Evolutionary conservation across 2,329 filamentous ascomycete species (phyloP).

Genomic region (Harringtonia aguacate): DNA sequence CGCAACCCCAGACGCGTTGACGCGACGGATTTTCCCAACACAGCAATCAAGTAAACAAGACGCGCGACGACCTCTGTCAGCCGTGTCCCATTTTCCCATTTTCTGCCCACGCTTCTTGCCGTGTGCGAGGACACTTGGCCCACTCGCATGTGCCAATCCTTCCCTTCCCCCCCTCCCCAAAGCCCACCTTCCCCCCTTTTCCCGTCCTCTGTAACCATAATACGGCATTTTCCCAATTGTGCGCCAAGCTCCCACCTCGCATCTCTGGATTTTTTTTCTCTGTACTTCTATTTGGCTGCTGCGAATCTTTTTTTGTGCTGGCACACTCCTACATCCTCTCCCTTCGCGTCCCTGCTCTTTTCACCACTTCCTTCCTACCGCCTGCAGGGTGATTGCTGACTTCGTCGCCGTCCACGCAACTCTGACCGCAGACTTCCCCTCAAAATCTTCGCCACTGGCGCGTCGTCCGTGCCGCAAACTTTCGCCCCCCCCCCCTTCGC

Average conservation of each 20-base stretch:
- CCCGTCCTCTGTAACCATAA: not conserved
- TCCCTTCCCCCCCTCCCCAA: conserved; percentile 1
- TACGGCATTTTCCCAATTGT: not conserved
- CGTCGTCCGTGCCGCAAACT: too few relatives aligned
- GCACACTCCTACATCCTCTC: not conserved
- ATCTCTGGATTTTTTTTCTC: not conserved
- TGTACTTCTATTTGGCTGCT: not conserved
- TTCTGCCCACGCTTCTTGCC: not conserved
- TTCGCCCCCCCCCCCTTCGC: too few relatives aligned
- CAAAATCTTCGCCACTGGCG: too few relatives aligned
- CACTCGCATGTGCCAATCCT: not conserved
- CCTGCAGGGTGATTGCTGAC: too few relatives aligned
- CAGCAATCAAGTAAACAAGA: conserved; percentile 14
- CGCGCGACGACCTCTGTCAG: conserved; percentile 8
- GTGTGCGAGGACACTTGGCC: not conserved
- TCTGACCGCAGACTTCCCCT: too few relatives aligned
- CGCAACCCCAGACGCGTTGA: conserved; percentile 11
- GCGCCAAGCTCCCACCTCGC: not conserved
- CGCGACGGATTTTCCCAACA: conserved; percentile 12
- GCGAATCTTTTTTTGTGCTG: not conserved
- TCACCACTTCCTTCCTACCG: not conserved
- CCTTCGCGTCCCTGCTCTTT: not conserved
- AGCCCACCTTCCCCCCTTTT: too few relatives aligned
- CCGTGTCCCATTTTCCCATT: not conserved
- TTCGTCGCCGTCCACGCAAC: too few relatives aligned